Percentiles rank a stretch among this genome's conserved stretches.
phyloP scores from a whole-genome alignment of 345 rosid genomes.

The Hypericum perforatum region DNA sequence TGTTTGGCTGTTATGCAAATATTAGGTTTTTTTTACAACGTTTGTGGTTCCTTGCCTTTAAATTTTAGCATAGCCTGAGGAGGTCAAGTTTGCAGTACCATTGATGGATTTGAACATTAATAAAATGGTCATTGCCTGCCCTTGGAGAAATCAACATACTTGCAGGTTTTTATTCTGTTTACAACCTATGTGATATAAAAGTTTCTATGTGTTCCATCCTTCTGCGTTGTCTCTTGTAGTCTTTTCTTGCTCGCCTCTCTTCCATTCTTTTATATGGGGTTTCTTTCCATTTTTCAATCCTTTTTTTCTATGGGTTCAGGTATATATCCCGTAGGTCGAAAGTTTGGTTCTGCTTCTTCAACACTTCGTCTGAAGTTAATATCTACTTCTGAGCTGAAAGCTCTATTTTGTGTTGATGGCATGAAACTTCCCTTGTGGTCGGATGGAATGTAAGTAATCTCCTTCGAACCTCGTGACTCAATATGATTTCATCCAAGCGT shows the following conservation, averaged over 20 bases:
- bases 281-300: slow-evolving; percentile 3
- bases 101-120: slow-evolving; percentile 68
- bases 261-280: neutral
- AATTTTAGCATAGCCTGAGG: slow-evolving; percentile 77
- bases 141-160: slow-evolving; percentile 78
- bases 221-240: neutral
- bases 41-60: slow-evolving; percentile 43
- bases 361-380: slow-evolving; percentile 78
- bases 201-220: neutral
- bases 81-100: slow-evolving; percentile 94
- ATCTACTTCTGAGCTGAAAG: slow-evolving; percentile 57
- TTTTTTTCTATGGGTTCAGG: slow-evolving; percentile 37
- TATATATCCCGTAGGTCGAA: slow-evolving; percentile 66
- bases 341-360: slow-evolving; percentile 55
- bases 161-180: slow-evolving; percentile 54
- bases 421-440: slow-evolving; percentile 91
- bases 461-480: no score
- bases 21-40: slow-evolving; percentile 11
- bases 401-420: slow-evolving; percentile 63
- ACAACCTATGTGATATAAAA: neutral
- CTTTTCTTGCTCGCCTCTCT: neutral
- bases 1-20: neutral
- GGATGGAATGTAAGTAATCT: slow-evolving; percentile 65
- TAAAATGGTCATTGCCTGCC: slow-evolving; percentile 69
- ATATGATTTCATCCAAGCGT: no score